phyloP scores from a whole-genome alignment of 2,329 filamentous ascomycete species.

The Pseudocercospora crystallina region DNA sequence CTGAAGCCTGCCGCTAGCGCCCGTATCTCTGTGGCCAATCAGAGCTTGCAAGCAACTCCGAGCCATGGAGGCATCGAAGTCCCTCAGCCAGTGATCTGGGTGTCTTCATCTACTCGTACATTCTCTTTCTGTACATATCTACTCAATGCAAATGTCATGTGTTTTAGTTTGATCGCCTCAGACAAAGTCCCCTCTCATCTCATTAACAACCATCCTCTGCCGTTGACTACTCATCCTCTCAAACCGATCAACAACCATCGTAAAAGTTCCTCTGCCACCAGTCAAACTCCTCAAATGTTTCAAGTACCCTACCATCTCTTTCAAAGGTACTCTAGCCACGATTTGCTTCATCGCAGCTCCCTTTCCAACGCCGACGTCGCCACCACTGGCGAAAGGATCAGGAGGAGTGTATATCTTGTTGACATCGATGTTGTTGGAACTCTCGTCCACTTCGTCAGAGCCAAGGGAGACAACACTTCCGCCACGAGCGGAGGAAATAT shows the following conservation, averaged over 20 bases:
- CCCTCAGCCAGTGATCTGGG: too few species aligned
- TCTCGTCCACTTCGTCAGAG: slow-evolving; percentile 32
- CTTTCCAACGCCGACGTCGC: slow-evolving; percentile 17
- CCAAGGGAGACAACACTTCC: slow-evolving; percentile 71
- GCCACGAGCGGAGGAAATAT: slow-evolving; percentile 72
- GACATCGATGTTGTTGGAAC: slow-evolving; percentile 59
- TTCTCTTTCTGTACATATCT: too few species aligned
- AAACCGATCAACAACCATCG: slow-evolving; percentile 72
- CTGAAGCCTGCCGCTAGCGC: too few species aligned
- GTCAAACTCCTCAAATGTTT: slow-evolving; percentile 87
- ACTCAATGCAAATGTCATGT: too few species aligned
- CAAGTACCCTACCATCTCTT: slow-evolving; percentile 95
- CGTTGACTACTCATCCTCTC: slow-evolving; percentile 64
- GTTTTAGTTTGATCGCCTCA: too few species aligned
- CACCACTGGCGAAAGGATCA: slow-evolving; percentile 66
- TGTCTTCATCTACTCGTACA: too few species aligned
- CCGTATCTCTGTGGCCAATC: too few species aligned
- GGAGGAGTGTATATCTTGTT: slow-evolving; percentile 80
- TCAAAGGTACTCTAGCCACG: slow-evolving; percentile 82
- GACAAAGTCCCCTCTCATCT: slow-evolving; percentile 33
- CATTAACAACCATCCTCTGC: slow-evolving; percentile 55
- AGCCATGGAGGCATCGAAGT: too few species aligned
- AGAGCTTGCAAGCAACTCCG: too few species aligned
- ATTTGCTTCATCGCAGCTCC: slow-evolving; percentile 53
- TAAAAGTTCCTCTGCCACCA: slow-evolving; percentile 75